Conservation (phyloP, 2,329 filamentous ascomycete genomes). For the Claviceps pusilla region DNA sequence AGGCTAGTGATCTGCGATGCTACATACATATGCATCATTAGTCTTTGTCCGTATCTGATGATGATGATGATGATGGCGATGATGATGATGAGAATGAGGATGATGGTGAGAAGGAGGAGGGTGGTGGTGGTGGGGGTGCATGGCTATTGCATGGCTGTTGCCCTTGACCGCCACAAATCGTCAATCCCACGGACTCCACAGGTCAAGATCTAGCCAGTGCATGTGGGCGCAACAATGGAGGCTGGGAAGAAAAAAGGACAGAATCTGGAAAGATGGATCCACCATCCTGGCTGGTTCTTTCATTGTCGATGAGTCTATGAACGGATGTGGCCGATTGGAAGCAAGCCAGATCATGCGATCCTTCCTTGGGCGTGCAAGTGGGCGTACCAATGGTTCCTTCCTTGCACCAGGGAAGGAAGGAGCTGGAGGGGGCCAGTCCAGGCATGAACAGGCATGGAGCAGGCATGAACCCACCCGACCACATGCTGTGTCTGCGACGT, state of each 20-base stretch:
- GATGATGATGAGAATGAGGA: neutral
- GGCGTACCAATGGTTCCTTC: neutral
- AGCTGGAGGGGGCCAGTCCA: neutral
- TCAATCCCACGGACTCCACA: neutral
- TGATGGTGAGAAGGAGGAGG: no score
- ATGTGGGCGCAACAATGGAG: neutral
- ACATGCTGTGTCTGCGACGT: no score
- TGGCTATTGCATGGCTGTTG: neutral
- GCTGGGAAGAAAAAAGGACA: neutral
- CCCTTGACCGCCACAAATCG: constrained; percentile 1
- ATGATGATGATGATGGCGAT: neutral
- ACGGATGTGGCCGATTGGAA: neutral
- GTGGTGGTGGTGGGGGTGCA: no score
- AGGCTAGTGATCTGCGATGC: neutral
- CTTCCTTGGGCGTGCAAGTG: neutral
- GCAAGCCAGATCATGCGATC: neutral
- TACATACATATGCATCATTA: neutral
- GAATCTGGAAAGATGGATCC: neutral
- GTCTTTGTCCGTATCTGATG: neutral
- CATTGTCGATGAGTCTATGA: neutral
- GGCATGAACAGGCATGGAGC: neutral
- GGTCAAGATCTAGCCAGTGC: neutral
- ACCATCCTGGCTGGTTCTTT: neutral
- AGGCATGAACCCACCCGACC: neutral
- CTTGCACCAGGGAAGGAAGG: neutral